These are phyloP conservation scores for Saturnispora gosingensis DNA, from an alignment of 805 yeast species.

Conservation along the genomic window DNA sequence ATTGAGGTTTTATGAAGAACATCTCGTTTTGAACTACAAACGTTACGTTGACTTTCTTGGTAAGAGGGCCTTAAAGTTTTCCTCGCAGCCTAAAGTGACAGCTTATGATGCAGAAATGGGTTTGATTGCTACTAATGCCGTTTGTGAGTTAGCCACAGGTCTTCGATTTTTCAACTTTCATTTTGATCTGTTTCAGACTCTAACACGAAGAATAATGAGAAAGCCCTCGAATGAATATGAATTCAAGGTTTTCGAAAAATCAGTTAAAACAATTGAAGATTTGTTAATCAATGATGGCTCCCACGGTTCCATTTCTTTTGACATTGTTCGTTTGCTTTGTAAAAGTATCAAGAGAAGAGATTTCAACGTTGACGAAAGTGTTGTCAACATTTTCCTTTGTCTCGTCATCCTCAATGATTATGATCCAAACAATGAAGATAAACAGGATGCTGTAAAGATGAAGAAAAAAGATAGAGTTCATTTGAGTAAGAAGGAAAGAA, in stretches of 20 bases:
- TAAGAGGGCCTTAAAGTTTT: conserved; percentile 27
- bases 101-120: conserved; percentile 37
- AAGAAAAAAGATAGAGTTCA: conserved; percentile 86
- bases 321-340: conserved; percentile 55
- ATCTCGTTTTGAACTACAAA: conserved; percentile 59
- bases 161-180: conserved; percentile 76
- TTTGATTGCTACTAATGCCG: conserved; percentile 58
- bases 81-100: conserved; percentile 22
- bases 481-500: conserved; percentile 81
- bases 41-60: conserved; percentile 52
- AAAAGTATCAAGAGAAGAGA: conserved; percentile 66
- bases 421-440: conserved; percentile 52
- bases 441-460: conserved; percentile 39
- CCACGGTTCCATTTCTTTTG: conserved; percentile 72
- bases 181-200: conserved; percentile 57
- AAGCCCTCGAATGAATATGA: conserved; percentile 44
- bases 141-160: conserved; percentile 63
- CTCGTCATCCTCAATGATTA: conserved; percentile 59
- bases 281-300: conserved; percentile 68
- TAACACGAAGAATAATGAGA: conserved; percentile 58
- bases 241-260: conserved; percentile 41
- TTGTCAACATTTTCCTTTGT: conserved; percentile 62
- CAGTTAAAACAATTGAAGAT: conserved; percentile 59
- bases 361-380: conserved; percentile 77
- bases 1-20: conserved; percentile 73